A percentile compares a stretch with the other conserved stretches of the same genome.
Evolutionary conservation across 441 rosid species (phyloP).

Genomic region (Corymbia citriodora): DNA sequence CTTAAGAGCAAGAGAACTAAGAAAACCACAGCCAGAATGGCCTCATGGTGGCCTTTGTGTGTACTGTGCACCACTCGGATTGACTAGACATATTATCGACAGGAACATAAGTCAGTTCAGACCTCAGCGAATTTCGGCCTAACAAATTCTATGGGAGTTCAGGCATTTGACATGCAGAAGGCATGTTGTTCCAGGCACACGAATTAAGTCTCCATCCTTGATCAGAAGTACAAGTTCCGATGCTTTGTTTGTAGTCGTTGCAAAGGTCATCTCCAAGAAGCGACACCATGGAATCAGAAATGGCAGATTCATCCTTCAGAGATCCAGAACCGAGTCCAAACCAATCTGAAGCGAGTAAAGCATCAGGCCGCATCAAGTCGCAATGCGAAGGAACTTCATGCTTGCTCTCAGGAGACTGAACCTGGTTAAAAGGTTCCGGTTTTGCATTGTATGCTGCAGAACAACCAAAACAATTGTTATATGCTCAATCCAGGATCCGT

Average conservation of each 20-base stretch:
- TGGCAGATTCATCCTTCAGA: slow-evolving; percentile 43
- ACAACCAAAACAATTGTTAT: background rate
- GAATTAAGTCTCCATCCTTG: slow-evolving; percentile 62
- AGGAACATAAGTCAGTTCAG: slow-evolving; percentile 6
- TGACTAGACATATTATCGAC: slow-evolving; percentile 17
- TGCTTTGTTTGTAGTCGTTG: slow-evolving; percentile 47
- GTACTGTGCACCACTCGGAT: background rate
- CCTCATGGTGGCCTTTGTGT: background rate
- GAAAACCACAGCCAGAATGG: background rate
- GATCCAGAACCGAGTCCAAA: slow-evolving; percentile 49
- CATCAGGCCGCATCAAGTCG: slow-evolving; percentile 50
- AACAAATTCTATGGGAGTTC: slow-evolving; percentile 50
- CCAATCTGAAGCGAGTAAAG: slow-evolving; percentile 73
- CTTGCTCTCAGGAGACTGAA: slow-evolving; percentile 42
- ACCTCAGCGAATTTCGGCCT: slow-evolving; percentile 9
- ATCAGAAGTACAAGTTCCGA: slow-evolving; percentile 38
- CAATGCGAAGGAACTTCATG: slow-evolving; percentile 21
- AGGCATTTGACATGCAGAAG: slow-evolving; percentile 71
- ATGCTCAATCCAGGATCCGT: background rate
- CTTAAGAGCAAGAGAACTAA: background rate
- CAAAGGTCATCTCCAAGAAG: slow-evolving; percentile 77
- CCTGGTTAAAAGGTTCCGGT: slow-evolving; percentile 40
- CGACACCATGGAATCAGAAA: slow-evolving; percentile 55
- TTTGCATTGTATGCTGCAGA: slow-evolving; percentile 39
- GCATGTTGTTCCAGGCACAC: slow-evolving; percentile 86